Evolutionary conservation across 257 asterid genomes (phyloP).

Genomic region (Orobanche coerulescens): DNA sequence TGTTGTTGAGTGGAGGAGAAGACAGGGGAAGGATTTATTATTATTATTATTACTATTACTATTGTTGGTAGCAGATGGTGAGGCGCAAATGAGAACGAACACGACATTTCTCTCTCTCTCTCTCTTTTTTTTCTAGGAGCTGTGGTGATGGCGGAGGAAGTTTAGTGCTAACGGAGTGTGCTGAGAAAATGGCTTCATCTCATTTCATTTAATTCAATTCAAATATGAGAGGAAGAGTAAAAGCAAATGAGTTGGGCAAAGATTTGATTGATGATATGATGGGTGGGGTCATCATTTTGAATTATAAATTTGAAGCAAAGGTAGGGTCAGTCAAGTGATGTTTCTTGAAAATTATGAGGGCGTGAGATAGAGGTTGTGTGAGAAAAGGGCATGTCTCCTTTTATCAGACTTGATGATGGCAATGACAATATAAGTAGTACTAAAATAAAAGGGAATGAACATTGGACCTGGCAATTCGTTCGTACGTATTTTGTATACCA

Average conservation of each 20-base stretch:
- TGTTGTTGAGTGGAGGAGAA: constrained; percentile 22
- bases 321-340: constrained; percentile 43
- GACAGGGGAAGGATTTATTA: constrained; percentile 8
- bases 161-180: not conserved
- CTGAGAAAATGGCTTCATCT: constrained; percentile 12
- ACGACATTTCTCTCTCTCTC: constrained; percentile 30
- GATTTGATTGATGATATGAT: constrained; percentile 73
- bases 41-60: constrained; percentile 18
- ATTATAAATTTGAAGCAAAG: constrained; percentile 31
- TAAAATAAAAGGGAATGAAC: no score
- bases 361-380: constrained; percentile 12
- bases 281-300: constrained; percentile 43
- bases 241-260: constrained; percentile 29
- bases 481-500: no score
- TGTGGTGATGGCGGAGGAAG: constrained; percentile 2
- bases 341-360: constrained; percentile 20
- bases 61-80: constrained; percentile 25
- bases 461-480: no score
- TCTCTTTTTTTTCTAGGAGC: not conserved
- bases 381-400: constrained; percentile 19
- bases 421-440: not conserved
- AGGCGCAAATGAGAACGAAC: constrained; percentile 29
- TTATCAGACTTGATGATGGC: constrained; percentile 17
- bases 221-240: constrained; percentile 14
- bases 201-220: not conserved